Evolutionary conservation across 2,329 filamentous ascomycete species (phyloP).

Genomic region (Cladosporium sp.): DNA sequence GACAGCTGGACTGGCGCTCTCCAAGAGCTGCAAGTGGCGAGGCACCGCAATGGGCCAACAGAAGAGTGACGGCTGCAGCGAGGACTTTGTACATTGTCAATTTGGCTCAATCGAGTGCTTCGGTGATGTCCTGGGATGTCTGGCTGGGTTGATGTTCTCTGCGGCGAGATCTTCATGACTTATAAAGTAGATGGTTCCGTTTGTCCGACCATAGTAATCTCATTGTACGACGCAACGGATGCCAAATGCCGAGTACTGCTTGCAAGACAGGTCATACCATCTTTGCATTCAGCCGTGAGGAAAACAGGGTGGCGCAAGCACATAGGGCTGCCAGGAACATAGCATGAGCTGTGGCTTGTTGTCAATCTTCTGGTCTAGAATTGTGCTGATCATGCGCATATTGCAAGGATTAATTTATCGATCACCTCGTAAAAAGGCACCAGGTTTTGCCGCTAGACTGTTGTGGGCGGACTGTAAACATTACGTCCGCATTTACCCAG

Average conservation of each 20-base stretch:
- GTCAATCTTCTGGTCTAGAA: neutral
- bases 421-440: neutral
- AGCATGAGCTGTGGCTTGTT: neutral
- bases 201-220: neutral
- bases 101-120: neutral
- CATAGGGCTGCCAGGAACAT: neutral
- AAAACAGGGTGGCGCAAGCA: neutral
- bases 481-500: constrained; percentile 6
- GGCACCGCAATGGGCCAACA: constrained; percentile 14
- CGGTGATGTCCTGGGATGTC: neutral
- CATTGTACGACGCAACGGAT: neutral
- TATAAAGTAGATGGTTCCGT: neutral
- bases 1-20: constrained; percentile 32
- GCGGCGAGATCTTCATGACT: neutral
- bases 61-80: constrained; percentile 3
- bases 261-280: neutral
- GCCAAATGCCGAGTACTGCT: neutral
- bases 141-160: neutral
- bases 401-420: neutral
- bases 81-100: constrained; percentile 1
- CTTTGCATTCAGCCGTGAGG: constrained; percentile 1
- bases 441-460: neutral
- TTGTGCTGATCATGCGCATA: neutral
- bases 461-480: neutral
- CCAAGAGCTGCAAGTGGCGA: constrained; percentile 17